Evolutionary conservation across 345 rosid species (phyloP), one percentile per base, ranked within the genome.

Genomic region (Melaleuca alternifolia): DNA sequence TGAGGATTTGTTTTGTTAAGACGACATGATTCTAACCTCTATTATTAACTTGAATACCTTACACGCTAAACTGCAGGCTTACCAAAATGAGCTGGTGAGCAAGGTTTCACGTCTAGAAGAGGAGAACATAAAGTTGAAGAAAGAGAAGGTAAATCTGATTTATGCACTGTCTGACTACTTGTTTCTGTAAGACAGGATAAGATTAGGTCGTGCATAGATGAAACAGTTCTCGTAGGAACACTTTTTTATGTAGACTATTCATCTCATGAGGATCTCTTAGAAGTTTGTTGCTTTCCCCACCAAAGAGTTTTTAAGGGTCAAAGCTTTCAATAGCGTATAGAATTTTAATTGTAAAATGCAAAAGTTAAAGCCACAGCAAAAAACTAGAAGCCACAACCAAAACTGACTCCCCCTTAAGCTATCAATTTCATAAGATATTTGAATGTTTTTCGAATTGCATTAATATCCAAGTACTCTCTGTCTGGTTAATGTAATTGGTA

Each of bases 1-100:
- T 2, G 53, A 54, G 30, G 41, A 52, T 61, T 44, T 86, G 23
- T 52, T 54, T 75, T 52, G 23, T 61, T 1, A 62, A 48, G 41
- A 83, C 56, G 41, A 16, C 14, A 16, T 65, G 87, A 16, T 41
- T 59, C 33, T 71, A 30, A 30, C 37, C 23, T 88, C 52, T 77
- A 26, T 85, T 48, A 33, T 30, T 48, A 18, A 33, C 20, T 48
- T 81, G 51, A 37, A 65, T 62, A 71, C 62, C 59, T 18, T 10
- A 62, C 76, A 51, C 81, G 83, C 87, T 41, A 71, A 51, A 81
- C 15, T 56, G 81, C 91, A 94, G 95, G 95, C 94, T 59, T 94
- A 94, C 87, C 94, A 92, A 86, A 91, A 94, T 76, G 95, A 93
- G 89, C 90, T 94, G 75, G 92, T 91, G 77, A 87, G 51, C 91